Conservation (phyloP, 805 yeast genomes). For the Starmerella etchellsii region DNA sequence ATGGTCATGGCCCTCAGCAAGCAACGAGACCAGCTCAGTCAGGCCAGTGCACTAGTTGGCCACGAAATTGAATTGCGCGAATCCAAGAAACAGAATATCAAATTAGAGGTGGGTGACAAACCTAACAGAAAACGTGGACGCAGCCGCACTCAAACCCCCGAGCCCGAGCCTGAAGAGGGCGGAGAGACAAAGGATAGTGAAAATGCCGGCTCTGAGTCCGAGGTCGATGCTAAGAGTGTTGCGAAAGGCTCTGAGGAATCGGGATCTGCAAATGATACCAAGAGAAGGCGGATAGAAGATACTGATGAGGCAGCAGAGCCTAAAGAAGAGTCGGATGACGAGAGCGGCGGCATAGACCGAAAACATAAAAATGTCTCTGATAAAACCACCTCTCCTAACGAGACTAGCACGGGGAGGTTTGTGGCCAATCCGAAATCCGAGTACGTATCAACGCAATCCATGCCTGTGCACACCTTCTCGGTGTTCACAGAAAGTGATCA, state of each 20-base stretch:
- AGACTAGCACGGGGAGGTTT: conserved; percentile 12
- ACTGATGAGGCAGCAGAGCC: too few relatives aligned
- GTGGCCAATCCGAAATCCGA: conserved; percentile 61
- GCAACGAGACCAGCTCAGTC: conserved; percentile 18
- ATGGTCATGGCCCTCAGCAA: conserved; percentile 17
- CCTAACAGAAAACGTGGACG: background rate
- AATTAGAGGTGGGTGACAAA: background rate
- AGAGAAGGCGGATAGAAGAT: too few relatives aligned
- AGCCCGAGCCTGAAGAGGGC: too few relatives aligned
- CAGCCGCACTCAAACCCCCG: background rate
- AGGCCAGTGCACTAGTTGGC: conserved; percentile 16
- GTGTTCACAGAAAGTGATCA: conserved; percentile 59
- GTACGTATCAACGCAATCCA: conserved; percentile 55
- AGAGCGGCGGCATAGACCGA: too few relatives aligned
- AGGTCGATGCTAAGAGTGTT: too few relatives aligned
- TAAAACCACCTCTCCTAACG: too few relatives aligned
- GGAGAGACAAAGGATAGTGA: too few relatives aligned
- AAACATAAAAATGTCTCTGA: too few relatives aligned
- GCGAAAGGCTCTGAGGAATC: too few relatives aligned
- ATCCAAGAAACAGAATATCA: background rate
- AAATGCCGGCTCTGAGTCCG: too few relatives aligned
- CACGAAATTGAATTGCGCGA: conserved; percentile 15
- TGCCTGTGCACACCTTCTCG: conserved; percentile 57
- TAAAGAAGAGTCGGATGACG: too few relatives aligned
- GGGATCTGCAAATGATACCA: too few relatives aligned